Base-by-base conservation (phyloP, 768 basidiomycete genomes). In the Naematelia aurantialba region DNA sequence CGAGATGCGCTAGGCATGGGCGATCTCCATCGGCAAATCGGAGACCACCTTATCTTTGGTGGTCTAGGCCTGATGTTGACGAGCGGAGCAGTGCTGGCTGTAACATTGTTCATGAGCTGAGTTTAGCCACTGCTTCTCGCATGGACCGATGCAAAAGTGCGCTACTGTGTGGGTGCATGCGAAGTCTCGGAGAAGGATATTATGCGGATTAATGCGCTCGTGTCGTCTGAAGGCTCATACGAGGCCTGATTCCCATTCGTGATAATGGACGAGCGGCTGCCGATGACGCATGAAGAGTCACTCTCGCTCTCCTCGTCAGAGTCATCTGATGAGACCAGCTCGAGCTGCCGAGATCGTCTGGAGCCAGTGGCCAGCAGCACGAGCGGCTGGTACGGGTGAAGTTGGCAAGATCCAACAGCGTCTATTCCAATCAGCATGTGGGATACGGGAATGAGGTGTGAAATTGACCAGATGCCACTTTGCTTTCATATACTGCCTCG, bases 301-400 rank as follows among this genome's bases (percentile, higher is more conserved):
- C 34, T 39, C 17, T 52, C 50, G 22, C 22, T 49, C 14, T 53
- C 46, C 25, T 10, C 26, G 11, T 53, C 56, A 4, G 55, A 47
- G 25, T 25, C 30, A 27, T 57, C 26, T 5, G 52, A 39, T 10
- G 25, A 26, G 22, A 4, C 52, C 13, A 19, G 34, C 17, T 29
- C 24, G 34, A 14, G 26, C 12, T 31, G 29, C 21, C 17, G 17
- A 22, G 2, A 24, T n/a, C 52, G 22, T n/a, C 90, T 79, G 4
- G 91, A 90, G 1, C 91, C 91, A 0, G 89, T 87, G 1, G 82
- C 81, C 0, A 88, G 86, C 19, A 89, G 71, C 2, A 91, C 65
- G 2, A 79, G 52, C 0, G 89, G 78, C 10, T 79, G 78, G 25
- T 82, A 74, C 0, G 89, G 89, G 63, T 91, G 87, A 66, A 92